A percentile compares a stretch with the other conserved stretches of the same genome.
phyloP scores from a whole-genome alignment of 768 basidiomycete genomes.

The Baorangia bicolor region DNA sequence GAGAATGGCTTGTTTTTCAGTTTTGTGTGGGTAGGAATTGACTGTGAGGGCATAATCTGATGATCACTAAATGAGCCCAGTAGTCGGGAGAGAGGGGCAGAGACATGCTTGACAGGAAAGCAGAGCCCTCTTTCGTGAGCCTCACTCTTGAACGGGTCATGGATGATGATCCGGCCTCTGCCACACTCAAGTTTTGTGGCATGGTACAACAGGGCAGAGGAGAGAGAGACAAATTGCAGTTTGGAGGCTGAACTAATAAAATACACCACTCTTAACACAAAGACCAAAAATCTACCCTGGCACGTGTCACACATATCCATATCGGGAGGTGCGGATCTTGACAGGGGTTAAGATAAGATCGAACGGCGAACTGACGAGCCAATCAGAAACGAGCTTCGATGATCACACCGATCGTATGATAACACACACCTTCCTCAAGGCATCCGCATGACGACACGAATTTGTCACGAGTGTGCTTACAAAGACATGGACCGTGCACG shows the following conservation, averaged over 20 bases:
- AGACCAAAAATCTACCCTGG: neutral
- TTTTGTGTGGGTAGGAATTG: conserved; percentile 10
- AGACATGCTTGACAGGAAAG: conserved; percentile 6
- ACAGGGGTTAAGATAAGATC: conserved; percentile 15
- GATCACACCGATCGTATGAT: neutral
- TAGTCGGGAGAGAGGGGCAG: neutral
- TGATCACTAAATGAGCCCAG: neutral
- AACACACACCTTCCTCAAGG: conserved; percentile 4
- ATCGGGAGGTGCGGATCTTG: conserved; percentile 17
- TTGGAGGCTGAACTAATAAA: neutral
- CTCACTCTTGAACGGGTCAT: neutral
- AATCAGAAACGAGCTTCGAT: neutral
- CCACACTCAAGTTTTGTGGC: neutral
- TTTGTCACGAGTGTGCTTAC: conserved; percentile 11
- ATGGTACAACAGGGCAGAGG: neutral
- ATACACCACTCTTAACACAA: neutral
- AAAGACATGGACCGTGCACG: conserved; percentile 30
- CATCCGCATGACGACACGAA: conserved; percentile 12
- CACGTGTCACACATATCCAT: conserved; percentile 12
- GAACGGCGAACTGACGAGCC: conserved; percentile 4
- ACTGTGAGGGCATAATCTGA: conserved; percentile 20
- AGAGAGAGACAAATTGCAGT: too few species aligned
- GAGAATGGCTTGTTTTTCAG: conserved; percentile 18
- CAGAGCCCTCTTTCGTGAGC: conserved; percentile 3
- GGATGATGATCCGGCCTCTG: conserved; percentile 3